phyloP scores from a whole-genome alignment of 2,329 filamentous ascomycete species.

The Thielaviopsis musarum region DNA sequence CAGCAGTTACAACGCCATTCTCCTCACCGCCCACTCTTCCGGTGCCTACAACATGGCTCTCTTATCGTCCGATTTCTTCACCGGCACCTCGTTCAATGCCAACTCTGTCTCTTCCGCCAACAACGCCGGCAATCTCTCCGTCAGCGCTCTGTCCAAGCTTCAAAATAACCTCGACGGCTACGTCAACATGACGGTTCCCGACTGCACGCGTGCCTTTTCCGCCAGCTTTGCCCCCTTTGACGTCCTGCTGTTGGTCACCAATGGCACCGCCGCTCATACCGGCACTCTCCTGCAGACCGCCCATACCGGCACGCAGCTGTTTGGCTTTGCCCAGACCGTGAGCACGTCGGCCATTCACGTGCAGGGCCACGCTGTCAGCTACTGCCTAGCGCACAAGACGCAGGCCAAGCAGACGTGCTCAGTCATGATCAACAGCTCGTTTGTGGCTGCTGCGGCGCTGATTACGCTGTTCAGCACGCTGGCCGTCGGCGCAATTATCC shows the following conservation, averaged over 20 bases:
- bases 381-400: constrained; percentile 20
- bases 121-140: constrained; percentile 14
- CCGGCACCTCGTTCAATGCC: constrained; percentile 20
- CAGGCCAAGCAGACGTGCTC: constrained; percentile 19
- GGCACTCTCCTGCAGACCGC: constrained; percentile 21
- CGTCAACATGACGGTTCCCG: constrained; percentile 17
- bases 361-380: constrained; percentile 8
- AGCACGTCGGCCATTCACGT: constrained; percentile 1
- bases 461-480: constrained; percentile 20
- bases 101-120: constrained; percentile 21
- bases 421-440: constrained; percentile 25
- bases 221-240: constrained; percentile 19
- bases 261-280: constrained; percentile 4
- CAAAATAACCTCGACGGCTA: constrained; percentile 18
- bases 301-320: constrained; percentile 16
- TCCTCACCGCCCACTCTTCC: constrained; percentile 25
- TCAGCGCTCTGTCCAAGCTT: constrained; percentile 16
- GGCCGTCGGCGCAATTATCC: constrained; percentile 23
- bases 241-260: constrained; percentile 21
- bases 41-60: constrained; percentile 20
- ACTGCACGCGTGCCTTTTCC: constrained; percentile 20
- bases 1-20: constrained; percentile 30
- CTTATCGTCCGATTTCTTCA: constrained; percentile 21
- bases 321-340: constrained; percentile 2
- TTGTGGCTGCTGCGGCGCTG: constrained; percentile 27